Percentiles rank a stretch among this genome's conserved stretches.
phyloP scores from a whole-genome alignment of 306 rosid species.

The Dryas octopetala region DNA sequence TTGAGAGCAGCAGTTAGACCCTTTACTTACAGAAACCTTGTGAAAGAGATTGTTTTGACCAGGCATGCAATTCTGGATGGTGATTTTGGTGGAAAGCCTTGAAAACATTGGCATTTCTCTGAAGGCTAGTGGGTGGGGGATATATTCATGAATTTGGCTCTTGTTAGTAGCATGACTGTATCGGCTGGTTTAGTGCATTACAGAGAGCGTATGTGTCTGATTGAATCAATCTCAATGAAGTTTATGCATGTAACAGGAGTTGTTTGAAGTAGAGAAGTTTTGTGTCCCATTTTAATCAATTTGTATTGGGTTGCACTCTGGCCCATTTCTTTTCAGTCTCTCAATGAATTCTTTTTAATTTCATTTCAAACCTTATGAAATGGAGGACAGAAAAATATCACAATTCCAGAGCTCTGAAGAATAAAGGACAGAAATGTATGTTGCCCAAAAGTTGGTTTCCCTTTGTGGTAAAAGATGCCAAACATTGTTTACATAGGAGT shows the following conservation, averaged over 20 bases:
- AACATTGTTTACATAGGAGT: too few relatives aligned
- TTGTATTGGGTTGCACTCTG: neutral
- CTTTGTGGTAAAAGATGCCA: too few relatives aligned
- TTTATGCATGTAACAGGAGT: neutral
- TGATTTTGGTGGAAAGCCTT: constrained; percentile 51
- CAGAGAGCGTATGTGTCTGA: too few relatives aligned
- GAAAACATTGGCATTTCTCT: constrained; percentile 3
- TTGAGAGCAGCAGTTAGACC: constrained; percentile 76
- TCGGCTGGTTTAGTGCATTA: neutral
- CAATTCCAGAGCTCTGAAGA: too few relatives aligned
- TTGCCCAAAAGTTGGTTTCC: too few relatives aligned
- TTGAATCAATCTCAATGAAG: neutral
- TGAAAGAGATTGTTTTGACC: constrained; percentile 87
- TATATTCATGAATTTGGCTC: neutral
- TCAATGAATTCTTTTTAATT: neutral
- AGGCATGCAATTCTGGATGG: constrained; percentile 94
- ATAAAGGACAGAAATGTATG: too few relatives aligned
- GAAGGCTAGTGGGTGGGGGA: neutral
- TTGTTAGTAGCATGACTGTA: neutral
- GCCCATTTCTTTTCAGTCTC: neutral
- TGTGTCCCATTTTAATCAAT: neutral
- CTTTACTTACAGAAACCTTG: constrained; percentile 72
- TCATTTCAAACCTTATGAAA: too few relatives aligned
- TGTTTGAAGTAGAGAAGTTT: neutral
- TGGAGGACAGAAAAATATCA: too few relatives aligned